Evolutionary conservation across 2,329 filamentous ascomycete genomes (phyloP).

Genomic region (Talaromyces sp.): DNA sequence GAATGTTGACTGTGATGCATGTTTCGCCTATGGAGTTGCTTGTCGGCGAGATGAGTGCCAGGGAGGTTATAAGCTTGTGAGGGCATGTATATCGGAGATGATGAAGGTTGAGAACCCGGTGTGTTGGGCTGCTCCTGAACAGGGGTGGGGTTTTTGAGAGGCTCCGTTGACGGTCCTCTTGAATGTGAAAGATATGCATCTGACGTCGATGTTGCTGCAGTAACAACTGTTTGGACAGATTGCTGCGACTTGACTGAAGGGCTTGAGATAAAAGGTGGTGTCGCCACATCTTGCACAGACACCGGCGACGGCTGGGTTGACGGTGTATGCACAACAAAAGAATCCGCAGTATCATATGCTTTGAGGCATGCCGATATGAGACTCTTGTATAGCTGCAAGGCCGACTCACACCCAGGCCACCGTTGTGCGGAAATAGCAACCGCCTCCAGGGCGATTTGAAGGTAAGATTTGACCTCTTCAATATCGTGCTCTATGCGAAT

Average conservation of each 20-base stretch:
- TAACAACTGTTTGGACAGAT: constrained; percentile 31
- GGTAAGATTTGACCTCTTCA: constrained; percentile 71
- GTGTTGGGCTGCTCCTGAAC: constrained; percentile 23
- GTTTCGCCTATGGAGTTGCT: constrained; percentile 12
- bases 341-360: constrained; percentile 68
- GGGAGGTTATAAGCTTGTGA: constrained; percentile 14
- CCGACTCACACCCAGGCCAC: constrained; percentile 87
- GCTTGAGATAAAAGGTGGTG: constrained; percentile 40
- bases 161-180: constrained; percentile 35
- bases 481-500: constrained; percentile 70
- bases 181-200: constrained; percentile 33
- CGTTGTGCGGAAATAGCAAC: constrained; percentile 77
- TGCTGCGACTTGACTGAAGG: constrained; percentile 38
- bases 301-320: constrained; percentile 42
- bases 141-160: constrained; percentile 26
- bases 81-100: constrained; percentile 23
- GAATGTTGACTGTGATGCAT: constrained; percentile 22
- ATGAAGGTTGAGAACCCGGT: constrained; percentile 15
- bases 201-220: constrained; percentile 28
- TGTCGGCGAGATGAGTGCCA: constrained; percentile 22
- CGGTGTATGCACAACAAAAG: constrained; percentile 50
- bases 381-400: constrained; percentile 80
- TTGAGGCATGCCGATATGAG: constrained; percentile 82
- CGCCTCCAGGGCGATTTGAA: constrained; percentile 72
- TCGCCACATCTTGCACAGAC: constrained; percentile 38